Evolutionary conservation across 352 stramenopile genomes (phyloP), one percentile per base, ranked within the genome.

Genomic region (Pseudoperonospora humuli): DNA sequence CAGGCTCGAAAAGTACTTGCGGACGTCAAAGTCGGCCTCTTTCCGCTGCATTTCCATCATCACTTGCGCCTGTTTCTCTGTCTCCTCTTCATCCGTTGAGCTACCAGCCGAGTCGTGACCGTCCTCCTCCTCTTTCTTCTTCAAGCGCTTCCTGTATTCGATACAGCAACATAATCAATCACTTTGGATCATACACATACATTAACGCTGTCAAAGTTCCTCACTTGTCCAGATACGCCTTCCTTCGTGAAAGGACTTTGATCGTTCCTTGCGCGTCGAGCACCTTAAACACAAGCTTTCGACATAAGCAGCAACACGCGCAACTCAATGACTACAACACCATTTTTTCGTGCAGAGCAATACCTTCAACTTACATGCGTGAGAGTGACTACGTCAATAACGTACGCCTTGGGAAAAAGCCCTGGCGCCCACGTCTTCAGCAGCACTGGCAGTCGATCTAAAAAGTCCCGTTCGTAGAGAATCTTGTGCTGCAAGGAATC

Each of bases 401-500:
- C 71, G 39, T 91, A 91, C 1, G 73, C 68, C 18, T 69, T 64
- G 1, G 68, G 56, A 25, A 91, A 91, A 18, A 67, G 56, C 20
- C 68, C 66, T 5, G 80, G 77, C 19, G 56, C 80, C 81, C 81
- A 91, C 7, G 70, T 78, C 41, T 89, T 89, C 17, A 93, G 43
- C 13, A 93, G 45, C 26, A 93, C 73, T 0, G 81, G 81, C 28
- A 93, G 49, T 1, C 81, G 78, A 53, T 93, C 81, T 6, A 93
- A 41, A 37, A 93, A 93, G 38, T 93, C 81, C 23, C 81, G 81
- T 39, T 93, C 81, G 36, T 93, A 93, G 27, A 93, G 75, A 37
- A 93, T 81, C 39, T 93, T 93, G 63, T 93, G 81, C 45, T 93
- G 81, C 18, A 93, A 47, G 7, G 78, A 91, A 40, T 91, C 76